Conservation (phyloP, 2,329 filamentous ascomycete genomes). For the Chaetomiaceae sp. region DNA sequence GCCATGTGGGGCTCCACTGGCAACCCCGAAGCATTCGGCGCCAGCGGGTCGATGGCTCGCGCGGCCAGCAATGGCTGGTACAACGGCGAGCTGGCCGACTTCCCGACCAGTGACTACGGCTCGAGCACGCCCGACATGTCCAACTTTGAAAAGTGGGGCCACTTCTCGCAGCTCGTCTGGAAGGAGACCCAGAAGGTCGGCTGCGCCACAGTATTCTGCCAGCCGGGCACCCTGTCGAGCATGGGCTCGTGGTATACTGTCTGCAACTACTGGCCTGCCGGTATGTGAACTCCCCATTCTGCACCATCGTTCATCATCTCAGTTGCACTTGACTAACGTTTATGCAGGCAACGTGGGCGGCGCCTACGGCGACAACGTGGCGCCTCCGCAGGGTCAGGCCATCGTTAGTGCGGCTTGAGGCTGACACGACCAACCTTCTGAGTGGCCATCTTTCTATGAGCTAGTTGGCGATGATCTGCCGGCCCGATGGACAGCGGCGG, state of each 20-base stretch:
- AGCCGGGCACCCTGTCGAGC: slow-evolving; percentile 40
- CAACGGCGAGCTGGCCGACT: slow-evolving; percentile 64
- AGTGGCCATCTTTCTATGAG: not conserved
- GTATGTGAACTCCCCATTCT: slow-evolving; percentile 42
- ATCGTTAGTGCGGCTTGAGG: slow-evolving; percentile 20
- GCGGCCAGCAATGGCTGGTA: slow-evolving; percentile 84
- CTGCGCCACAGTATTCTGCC: slow-evolving; percentile 54
- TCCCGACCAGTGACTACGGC: slow-evolving; percentile 53
- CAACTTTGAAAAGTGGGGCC: slow-evolving; percentile 62
- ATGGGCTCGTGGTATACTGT: slow-evolving; percentile 68
- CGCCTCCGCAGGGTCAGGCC: slow-evolving; percentile 34
- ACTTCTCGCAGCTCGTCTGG: slow-evolving; percentile 74
- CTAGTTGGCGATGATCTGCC: slow-evolving; percentile 2
- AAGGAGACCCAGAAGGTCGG: slow-evolving; percentile 54
- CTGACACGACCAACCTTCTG: not conserved
- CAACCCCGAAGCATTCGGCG: slow-evolving; percentile 41
- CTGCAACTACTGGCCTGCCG: slow-evolving; percentile 77
- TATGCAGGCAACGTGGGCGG: slow-evolving; percentile 47
- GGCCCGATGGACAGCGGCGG: slow-evolving; percentile 8
- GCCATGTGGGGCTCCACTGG: slow-evolving; percentile 52
- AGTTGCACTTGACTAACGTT: too few relatives aligned
- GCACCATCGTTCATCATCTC: not conserved
- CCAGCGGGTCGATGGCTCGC: slow-evolving; percentile 51
- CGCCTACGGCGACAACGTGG: slow-evolving; percentile 45
- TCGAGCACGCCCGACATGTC: slow-evolving; percentile 50